These are phyloP conservation scores for Psilocybe azurescens DNA, from an alignment of 768 basidiomycete species.

Conservation along the genomic window DNA sequence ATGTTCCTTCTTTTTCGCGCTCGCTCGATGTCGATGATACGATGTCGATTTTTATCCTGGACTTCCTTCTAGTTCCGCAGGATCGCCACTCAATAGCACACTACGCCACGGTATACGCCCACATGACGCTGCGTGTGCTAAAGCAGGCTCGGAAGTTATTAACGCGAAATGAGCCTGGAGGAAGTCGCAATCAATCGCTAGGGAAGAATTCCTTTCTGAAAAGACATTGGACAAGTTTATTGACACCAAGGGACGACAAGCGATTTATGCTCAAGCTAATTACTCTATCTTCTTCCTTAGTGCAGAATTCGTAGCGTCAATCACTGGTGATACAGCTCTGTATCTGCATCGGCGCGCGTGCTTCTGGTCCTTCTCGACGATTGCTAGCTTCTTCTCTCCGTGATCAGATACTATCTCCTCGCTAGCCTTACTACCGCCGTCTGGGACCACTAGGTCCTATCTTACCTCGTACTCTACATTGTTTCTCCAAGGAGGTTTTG, in stretches of 20 bases:
- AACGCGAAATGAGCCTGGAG: neutral
- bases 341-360: constrained; percentile 18
- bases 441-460: constrained; percentile 11
- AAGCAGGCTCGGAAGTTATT: constrained; percentile 7
- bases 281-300: neutral
- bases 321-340: constrained; percentile 18
- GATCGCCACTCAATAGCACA: constrained; percentile 16
- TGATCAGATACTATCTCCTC: constrained; percentile 23
- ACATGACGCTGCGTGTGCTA: constrained; percentile 12
- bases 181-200: neutral
- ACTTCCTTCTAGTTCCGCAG: constrained; percentile 18
- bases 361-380: constrained; percentile 15
- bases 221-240: constrained; percentile 1
- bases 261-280: neutral
- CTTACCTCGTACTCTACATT: constrained; percentile 9
- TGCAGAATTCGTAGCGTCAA: constrained; percentile 21
- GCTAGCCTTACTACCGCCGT: constrained; percentile 23
- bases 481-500: constrained; percentile 12
- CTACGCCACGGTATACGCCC: constrained; percentile 7
- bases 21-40: constrained; percentile 12
- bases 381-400: constrained; percentile 14
- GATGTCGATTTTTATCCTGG: constrained; percentile 14
- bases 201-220: constrained; percentile 9
- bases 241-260: neutral
- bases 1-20: constrained; percentile 16